Evolutionary conservation across 2,329 filamentous ascomycete genomes (phyloP).

Genomic region (Escovopsis sp.): DNA sequence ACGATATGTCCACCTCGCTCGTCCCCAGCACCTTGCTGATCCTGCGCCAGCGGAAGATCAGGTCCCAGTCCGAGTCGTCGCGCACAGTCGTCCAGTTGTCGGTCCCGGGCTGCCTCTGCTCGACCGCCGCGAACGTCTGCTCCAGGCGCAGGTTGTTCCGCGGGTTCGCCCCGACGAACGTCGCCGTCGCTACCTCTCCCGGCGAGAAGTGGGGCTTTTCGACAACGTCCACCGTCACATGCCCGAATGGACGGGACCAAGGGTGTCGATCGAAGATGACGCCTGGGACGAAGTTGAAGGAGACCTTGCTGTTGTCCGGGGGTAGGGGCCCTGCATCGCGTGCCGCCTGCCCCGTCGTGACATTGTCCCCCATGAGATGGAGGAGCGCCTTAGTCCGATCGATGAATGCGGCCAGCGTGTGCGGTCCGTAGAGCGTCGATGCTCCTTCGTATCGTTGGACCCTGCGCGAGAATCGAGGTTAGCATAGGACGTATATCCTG

Average conservation of each 20-base stretch:
- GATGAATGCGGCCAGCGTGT: slow-evolving; percentile 76
- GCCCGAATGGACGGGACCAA: slow-evolving; percentile 54
- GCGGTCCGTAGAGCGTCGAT: slow-evolving; percentile 72
- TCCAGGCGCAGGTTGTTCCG: slow-evolving; percentile 72
- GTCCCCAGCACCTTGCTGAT: slow-evolving; percentile 55
- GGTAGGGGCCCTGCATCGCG: slow-evolving; percentile 41
- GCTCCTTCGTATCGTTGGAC: slow-evolving; percentile 86
- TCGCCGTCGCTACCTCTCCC: slow-evolving; percentile 47
- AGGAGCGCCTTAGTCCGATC: slow-evolving; percentile 61
- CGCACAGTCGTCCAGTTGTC: slow-evolving; percentile 49
- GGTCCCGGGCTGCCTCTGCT: slow-evolving; percentile 24
- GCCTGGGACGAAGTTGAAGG: slow-evolving; percentile 62
- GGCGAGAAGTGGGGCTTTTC: slow-evolving; percentile 30
- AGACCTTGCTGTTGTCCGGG: slow-evolving; percentile 62
- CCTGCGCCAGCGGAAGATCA: slow-evolving; percentile 68
- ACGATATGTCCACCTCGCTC: slow-evolving; percentile 60
- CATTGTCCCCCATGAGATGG: slow-evolving; percentile 43
- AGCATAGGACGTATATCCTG: background rate
- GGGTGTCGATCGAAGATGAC: slow-evolving; percentile 60
- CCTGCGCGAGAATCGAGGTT: slow-evolving; percentile 8
- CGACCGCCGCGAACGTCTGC: slow-evolving; percentile 62
- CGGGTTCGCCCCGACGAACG: slow-evolving; percentile 76
- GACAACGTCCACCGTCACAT: slow-evolving; percentile 40
- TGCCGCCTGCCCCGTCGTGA: slow-evolving; percentile 14
- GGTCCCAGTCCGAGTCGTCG: slow-evolving; percentile 69